phyloP scores from a whole-genome alignment of 2,329 filamentous ascomycete genomes.

The Fusarium sterilihyphosum region DNA sequence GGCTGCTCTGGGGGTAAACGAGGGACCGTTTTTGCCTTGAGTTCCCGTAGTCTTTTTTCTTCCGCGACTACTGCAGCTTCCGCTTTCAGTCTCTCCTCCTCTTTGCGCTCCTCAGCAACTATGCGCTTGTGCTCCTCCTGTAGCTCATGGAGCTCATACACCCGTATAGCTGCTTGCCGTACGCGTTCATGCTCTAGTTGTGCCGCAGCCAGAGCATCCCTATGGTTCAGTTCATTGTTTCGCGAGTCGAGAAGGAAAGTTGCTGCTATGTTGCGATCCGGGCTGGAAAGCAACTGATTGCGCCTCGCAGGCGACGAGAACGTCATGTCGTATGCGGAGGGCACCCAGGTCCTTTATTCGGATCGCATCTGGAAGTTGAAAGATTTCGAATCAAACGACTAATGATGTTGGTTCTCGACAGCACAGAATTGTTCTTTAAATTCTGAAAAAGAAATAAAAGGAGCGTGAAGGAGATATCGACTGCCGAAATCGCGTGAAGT shows the following conservation, averaged over 20 bases:
- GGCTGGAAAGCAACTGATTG: conserved; percentile 53
- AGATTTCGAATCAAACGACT: not conserved
- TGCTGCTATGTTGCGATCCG: conserved; percentile 61
- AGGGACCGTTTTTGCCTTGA: conserved; percentile 57
- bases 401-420: not conserved
- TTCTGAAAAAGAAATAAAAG: not conserved
- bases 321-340: conserved; percentile 50
- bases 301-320: conserved; percentile 55
- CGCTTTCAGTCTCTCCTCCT: conserved; percentile 57
- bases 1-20: conserved; percentile 54
- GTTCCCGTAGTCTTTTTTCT: conserved; percentile 58
- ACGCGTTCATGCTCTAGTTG: conserved; percentile 74
- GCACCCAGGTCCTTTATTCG: conserved; percentile 30
- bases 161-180: conserved; percentile 59
- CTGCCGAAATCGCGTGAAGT: conserved; percentile 1
- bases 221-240: conserved; percentile 71
- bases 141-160: conserved; percentile 59
- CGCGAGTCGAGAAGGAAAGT: conserved; percentile 70
- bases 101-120: conserved; percentile 55
- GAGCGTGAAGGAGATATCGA: not conserved
- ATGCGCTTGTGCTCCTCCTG: conserved; percentile 57
- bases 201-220: conserved; percentile 72
- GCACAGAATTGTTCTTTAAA: not conserved
- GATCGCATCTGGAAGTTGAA: conserved; percentile 28
- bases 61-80: conserved; percentile 59